Evolutionary conservation across 2,329 filamentous ascomycete species (phyloP), one percentile per base, ranked within the genome.

Genomic region (Sphaerostilbella broomeana): DNA sequence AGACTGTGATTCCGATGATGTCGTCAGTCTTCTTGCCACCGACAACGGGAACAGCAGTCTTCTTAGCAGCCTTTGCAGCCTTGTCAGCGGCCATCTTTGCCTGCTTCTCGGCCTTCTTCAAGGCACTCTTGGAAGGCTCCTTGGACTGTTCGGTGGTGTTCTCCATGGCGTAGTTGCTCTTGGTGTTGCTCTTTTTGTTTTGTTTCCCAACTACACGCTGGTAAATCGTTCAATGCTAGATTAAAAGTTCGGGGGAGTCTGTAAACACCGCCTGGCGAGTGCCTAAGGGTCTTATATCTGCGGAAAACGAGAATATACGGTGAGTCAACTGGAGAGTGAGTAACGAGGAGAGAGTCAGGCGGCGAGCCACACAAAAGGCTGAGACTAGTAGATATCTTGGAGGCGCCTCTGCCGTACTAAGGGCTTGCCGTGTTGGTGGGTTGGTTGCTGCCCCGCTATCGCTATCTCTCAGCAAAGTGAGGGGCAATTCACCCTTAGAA

Each of bases 1-100:
- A 74, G 45, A 84, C 79, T 47, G 89, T 92, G 56, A 95, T 95
- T 49, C 89, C 89, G 54, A 92, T 94, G 49, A 94, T 77, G 48
- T 80, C 75, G 57, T 78, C 75, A 8, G 65, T 53, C 64, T 79
- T 78, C 66, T 79, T 79, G 53, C 71, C 71, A 38, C 73, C 72
- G 22, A 73, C 72, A 17, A 78, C 63, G 18, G 73, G 64, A 36
- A 78, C 56, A 12, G 32, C 51, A 38, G 55, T 48, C 55, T 76
- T 68, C 63, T 78, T 79, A 24, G 74, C 73, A 16, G 74, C 74
- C 63, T 79, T 79, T 30, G 72, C 72, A 38, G 75, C 75, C 60
- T 80, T 80, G 29, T 76, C 73, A 35, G 75, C 73, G 19, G 73
- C 75, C 58, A 73, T 64, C 57, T 74, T 74, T 45, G 74, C 74